Base-by-base conservation (phyloP, 1,284 basidiomycete genomes). In the Ustilago xerochloae region DNA sequence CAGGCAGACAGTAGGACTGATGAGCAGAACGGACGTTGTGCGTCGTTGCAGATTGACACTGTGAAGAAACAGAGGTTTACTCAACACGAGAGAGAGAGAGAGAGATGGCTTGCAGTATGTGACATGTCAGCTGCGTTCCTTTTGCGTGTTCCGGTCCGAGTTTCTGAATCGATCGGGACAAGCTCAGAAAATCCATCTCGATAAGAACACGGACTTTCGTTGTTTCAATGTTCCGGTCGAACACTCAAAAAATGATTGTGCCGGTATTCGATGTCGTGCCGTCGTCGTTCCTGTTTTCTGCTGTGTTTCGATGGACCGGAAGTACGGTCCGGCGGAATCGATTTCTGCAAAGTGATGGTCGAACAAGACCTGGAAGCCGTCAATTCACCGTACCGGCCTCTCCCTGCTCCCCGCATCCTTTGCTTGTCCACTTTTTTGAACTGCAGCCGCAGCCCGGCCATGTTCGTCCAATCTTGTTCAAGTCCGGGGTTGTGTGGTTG, bases 261-360 rank as follows among this genome's bases (percentile, higher is more conserved):
- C 6, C 6, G 35, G 1, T 5, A 7, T 10, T 13, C 18, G 38
- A 41, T 41, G 38, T 41, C 38, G 38, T 41, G 18, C 13, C 38
- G 22, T 20, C 38, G 18, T n/a, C n/a, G n/a, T n/a, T n/a, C n/a
- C n/a, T n/a, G n/a, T n/a, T n/a, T n/a, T 18, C 20, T 39, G 9
- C 16, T 18, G 9, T 8, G 38, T 20, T 41, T 41, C 26, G 6
- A 43, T 13, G 4, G 12, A 43, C 60, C 61, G 66, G 66, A 63
- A 48, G 60, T 35, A 29, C 66, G 66, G 66, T 63, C 66, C 66
- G 66, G 66, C 51, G 59, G 50, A 29, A 54, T 54, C 43, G 46
- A 62, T 33, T 30, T 29, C 10, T 13, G n/a, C n/a, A n/a, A n/a
- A n/a, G n/a, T n/a, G 12, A 13, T 2, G n/a, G 30, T 49, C 32